A percentile compares a stretch with the other conserved stretches of the same genome.
Conservation (phyloP, 2,329 filamentous ascomycete species). For the Didymella pomorum region DNA sequence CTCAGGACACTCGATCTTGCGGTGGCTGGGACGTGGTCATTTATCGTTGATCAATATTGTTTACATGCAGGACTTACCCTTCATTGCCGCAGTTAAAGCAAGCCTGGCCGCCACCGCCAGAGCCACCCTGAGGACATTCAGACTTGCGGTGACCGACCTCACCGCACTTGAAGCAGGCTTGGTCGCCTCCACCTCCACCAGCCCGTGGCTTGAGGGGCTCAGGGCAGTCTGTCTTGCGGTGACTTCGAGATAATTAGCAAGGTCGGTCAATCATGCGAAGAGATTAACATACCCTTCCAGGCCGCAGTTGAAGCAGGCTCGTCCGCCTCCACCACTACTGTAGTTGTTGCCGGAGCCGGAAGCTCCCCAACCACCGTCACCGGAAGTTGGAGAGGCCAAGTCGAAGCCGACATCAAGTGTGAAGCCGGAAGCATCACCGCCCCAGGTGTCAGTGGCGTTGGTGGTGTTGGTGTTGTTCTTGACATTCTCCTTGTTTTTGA, state of each 20-base stretch:
- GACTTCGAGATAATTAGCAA: slow-evolving; percentile 12
- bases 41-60: not conserved
- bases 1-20: slow-evolving; percentile 38
- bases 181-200: slow-evolving; percentile 20
- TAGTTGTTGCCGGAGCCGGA: not conserved
- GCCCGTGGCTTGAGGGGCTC: not conserved
- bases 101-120: slow-evolving; percentile 25
- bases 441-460: slow-evolving; percentile 12
- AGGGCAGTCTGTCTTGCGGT: slow-evolving; percentile 40
- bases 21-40: slow-evolving; percentile 28
- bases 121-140: slow-evolving; percentile 33
- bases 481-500: slow-evolving; percentile 32
- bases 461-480: slow-evolving; percentile 7
- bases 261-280: too few species aligned
- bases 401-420: slow-evolving; percentile 14
- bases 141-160: slow-evolving; percentile 35
- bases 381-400: slow-evolving; percentile 49
- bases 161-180: slow-evolving; percentile 45
- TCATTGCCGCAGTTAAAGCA: slow-evolving; percentile 44
- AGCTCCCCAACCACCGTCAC: slow-evolving; percentile 45
- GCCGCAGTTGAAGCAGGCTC: too few species aligned
- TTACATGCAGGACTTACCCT: slow-evolving; percentile 23
- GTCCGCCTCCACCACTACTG: too few species aligned
- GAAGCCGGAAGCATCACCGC: slow-evolving; percentile 21
- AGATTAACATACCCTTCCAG: too few species aligned